phyloP scores from a whole-genome alignment of 176 grass and related monocot genomes.

The Oryza longistaminata region DNA sequence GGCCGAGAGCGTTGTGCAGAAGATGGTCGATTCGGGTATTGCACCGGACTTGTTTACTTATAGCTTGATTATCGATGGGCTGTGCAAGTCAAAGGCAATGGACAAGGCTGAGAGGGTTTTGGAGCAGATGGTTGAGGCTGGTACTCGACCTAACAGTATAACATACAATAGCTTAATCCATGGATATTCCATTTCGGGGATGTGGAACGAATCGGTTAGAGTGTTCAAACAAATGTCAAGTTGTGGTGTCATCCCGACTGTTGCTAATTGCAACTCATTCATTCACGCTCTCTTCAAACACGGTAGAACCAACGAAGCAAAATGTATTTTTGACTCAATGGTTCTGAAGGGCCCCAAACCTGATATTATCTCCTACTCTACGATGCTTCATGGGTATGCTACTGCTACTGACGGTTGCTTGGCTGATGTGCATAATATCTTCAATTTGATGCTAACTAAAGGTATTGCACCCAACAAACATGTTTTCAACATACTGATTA shows the following conservation, averaged over 20 bases:
- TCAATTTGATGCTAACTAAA: neutral
- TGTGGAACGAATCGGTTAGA: conserved; percentile 2
- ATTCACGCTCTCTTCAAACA: conserved; percentile 37
- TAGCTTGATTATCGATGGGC: neutral
- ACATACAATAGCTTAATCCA: conserved; percentile 29
- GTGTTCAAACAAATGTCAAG: conserved; percentile 36
- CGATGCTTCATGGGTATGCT: neutral
- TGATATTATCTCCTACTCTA: neutral
- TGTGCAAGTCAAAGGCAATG: conserved; percentile 12
- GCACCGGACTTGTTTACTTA: conserved; percentile 5
- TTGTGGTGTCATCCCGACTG: neutral
- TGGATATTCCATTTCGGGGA: conserved; percentile 13
- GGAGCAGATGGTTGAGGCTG: conserved; percentile 18
- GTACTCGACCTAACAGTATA: neutral
- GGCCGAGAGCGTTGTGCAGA: neutral
- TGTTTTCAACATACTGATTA: conserved; percentile 22
- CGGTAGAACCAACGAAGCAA: conserved; percentile 15
- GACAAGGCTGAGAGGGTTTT: neutral
- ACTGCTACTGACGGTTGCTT: neutral
- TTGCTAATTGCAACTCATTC: neutral
- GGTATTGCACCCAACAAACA: neutral
- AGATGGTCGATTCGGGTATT: neutral
- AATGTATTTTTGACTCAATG: conserved; percentile 27
- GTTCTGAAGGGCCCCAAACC: neutral
- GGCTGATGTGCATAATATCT: neutral